These are phyloP conservation scores for Fremontodendron californicum DNA, from an alignment of 345 rosid species.

Conservation along the genomic window DNA sequence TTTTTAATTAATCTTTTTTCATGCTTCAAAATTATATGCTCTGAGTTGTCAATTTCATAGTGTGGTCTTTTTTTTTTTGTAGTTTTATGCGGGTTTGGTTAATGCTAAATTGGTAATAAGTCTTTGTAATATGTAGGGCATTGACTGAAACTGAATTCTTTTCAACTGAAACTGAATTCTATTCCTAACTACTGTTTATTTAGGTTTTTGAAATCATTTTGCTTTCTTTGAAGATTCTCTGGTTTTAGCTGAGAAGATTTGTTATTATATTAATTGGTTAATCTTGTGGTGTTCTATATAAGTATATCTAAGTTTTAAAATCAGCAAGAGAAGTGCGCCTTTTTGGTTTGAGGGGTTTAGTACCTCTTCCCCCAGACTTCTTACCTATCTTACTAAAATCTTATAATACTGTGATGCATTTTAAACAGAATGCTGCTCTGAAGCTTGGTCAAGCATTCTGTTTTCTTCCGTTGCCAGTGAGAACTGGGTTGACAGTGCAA, in stretches of 20 bases:
- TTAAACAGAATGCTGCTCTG: slow-evolving; percentile 53
- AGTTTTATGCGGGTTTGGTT: background rate
- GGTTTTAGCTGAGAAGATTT: background rate
- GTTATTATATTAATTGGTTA: background rate
- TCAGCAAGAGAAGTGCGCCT: background rate
- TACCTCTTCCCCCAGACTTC: background rate
- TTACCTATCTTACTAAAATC: slow-evolving; percentile 9
- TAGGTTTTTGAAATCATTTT: background rate
- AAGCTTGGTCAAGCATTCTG: slow-evolving; percentile 90
- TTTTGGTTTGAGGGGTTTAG: background rate
- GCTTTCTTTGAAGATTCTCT: background rate
- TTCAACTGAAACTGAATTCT: background rate
- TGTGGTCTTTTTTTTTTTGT: background rate
- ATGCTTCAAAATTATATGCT: background rate
- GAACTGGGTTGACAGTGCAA: slow-evolving; percentile 83
- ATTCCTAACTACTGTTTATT: background rate
- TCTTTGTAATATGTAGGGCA: background rate
- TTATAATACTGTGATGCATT: slow-evolving; percentile 25
- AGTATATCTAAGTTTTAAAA: background rate
- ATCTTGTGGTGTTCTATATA: background rate
- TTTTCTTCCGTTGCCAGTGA: slow-evolving; percentile 92
- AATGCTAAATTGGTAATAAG: background rate
- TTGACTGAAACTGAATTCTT: background rate
- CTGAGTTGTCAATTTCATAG: background rate
- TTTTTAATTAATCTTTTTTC: background rate